Evolutionary conservation across 176 grass and related monocot species (phyloP), one percentile per base, ranked within the genome.

Genomic region (Paspalum notatum): DNA sequence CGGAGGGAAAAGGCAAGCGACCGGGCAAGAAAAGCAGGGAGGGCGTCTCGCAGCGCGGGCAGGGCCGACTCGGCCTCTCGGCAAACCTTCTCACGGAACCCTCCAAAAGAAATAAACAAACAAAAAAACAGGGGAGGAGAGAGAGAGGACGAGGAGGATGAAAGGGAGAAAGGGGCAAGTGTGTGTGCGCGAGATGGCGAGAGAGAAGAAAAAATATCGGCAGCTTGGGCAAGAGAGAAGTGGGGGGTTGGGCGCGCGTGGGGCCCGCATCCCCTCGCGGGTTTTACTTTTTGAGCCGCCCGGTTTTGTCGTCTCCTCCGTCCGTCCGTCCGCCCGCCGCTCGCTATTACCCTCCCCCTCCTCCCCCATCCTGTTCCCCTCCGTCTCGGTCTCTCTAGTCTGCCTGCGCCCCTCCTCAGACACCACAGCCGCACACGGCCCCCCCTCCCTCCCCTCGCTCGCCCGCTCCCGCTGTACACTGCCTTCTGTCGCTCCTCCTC

Each of bases 251-350:
- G 85, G 77, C 68, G 77, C 5, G 16, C 0, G 71, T 60, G 83
- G 93, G 90, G 0, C 84, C 87, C 87, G 41, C 25, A 12, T 4
- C 62, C 24, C 15, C 14, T 48, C 14, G 45, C 72, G 66, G 80
- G 90, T 80, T 92, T 93, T 91, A 88, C 79, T 90, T 90, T 91
- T 90, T 75, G 41, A 87, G 90, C 83, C 86, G 90, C 68, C 85
- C 88, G 76, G 77, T 83, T 91, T 97, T 93, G 91, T 93, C 90
- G 88, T 93, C 85, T 97, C 93, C 85, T 85, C 77, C 78, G 78
- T 91, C 89, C 81, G 73, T 64, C 78, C 88, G 63, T 43, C 48
- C 65, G 38, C 53, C 17, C 55, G 8, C 32, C 24, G 10, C 6
- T 25, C 37, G 42, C 80, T 72, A 68, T 74, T 87, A 41, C 20